These are phyloP conservation scores for Stereocaulon alpinum DNA, from an alignment of 495 filamentous ascomycete genomes.

Conservation along the genomic window DNA sequence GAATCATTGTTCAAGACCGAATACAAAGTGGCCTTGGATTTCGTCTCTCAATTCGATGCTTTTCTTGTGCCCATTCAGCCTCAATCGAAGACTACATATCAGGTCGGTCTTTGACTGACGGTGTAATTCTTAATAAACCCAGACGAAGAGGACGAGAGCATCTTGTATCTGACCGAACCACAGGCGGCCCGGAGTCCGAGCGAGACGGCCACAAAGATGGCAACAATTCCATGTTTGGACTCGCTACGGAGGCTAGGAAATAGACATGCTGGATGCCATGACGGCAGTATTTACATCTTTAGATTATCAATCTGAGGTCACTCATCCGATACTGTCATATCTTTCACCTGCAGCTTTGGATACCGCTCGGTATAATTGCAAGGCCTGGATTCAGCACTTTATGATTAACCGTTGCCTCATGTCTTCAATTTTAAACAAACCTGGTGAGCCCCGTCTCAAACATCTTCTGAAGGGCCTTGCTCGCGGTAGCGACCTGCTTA, in stretches of 20 bases:
- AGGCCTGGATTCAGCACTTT: slow-evolving; percentile 8
- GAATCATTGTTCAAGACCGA: neutral
- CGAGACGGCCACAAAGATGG: neutral
- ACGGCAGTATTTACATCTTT: neutral
- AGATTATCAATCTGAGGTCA: neutral
- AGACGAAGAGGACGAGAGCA: no score
- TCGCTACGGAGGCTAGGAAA: neutral
- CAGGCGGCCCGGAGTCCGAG: neutral
- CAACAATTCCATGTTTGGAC: neutral
- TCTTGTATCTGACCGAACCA: neutral
- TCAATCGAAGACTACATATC: neutral
- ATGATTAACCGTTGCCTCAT: slow-evolving; percentile 6
- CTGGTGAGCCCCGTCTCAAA: neutral
- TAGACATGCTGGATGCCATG: neutral
- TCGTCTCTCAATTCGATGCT: neutral
- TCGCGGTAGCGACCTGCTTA: neutral
- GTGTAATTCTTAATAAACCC: neutral
- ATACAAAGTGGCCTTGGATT: neutral
- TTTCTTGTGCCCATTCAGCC: neutral
- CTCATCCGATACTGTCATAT: slow-evolving; percentile 8
- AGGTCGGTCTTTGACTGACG: neutral
- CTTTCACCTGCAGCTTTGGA: slow-evolving; percentile 13
- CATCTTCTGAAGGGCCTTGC: slow-evolving; percentile 6
- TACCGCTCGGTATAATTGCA: slow-evolving; percentile 9
- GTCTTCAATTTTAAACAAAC: slow-evolving; percentile 1